phyloP scores from a whole-genome alignment of 805 yeast species.

The Priceomyces medius region DNA sequence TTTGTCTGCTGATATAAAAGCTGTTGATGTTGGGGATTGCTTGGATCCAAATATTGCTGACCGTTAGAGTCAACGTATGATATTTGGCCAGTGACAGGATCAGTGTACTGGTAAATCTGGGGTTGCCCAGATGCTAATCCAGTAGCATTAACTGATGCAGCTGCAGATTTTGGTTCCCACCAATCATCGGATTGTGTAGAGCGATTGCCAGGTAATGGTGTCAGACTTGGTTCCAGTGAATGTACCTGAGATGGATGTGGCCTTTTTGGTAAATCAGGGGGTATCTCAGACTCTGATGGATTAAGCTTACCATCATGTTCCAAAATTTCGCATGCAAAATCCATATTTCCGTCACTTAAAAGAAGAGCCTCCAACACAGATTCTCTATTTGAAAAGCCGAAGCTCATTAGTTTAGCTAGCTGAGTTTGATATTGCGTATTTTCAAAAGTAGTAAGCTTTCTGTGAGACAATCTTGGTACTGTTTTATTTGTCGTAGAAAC shows the following conservation, averaged over 20 bases:
- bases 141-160: slow-evolving; percentile 7
- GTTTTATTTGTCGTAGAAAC: slow-evolving; percentile 11
- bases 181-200: slow-evolving; percentile 23
- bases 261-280: slow-evolving; percentile 49
- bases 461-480: slow-evolving; percentile 46
- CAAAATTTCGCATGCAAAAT: slow-evolving; percentile 58
- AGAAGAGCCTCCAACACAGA: slow-evolving; percentile 62
- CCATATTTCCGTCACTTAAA: slow-evolving; percentile 57
- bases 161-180: slow-evolving; percentile 24
- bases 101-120: slow-evolving; percentile 66
- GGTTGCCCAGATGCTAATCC: slow-evolving; percentile 30
- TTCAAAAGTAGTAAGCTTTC: slow-evolving; percentile 55
- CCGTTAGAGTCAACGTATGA: slow-evolving; percentile 67
- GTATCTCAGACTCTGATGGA: slow-evolving; percentile 38
- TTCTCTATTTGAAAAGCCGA: slow-evolving; percentile 60
- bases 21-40: slow-evolving; percentile 44
- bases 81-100: slow-evolving; percentile 67
- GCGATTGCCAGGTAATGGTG: slow-evolving; percentile 4
- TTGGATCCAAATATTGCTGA: slow-evolving; percentile 58
- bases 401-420: slow-evolving; percentile 42
- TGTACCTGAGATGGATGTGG: slow-evolving; percentile 20
- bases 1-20: slow-evolving; percentile 33
- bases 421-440: slow-evolving; percentile 49
- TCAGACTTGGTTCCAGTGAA: slow-evolving; percentile 20
- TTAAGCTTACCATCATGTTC: slow-evolving; percentile 37